Conservation (phyloP, 768 basidiomycete species). For the Mycena floridula region DNA sequence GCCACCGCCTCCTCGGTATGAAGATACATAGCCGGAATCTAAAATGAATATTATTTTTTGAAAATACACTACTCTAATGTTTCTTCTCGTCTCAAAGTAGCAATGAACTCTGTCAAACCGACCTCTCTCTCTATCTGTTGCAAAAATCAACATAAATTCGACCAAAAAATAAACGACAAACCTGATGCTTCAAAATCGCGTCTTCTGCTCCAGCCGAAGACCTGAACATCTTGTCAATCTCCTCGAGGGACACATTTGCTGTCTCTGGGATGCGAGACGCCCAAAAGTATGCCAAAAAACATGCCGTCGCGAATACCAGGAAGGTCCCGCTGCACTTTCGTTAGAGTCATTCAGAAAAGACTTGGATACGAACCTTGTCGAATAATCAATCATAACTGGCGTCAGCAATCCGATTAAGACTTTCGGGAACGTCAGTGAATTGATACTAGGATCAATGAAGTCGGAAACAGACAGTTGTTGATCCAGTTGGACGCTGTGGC, state of each 20-base stretch:
- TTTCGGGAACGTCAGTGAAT: constrained; percentile 16
- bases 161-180: too few relatives aligned
- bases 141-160: too few relatives aligned
- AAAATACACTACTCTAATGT: too few relatives aligned
- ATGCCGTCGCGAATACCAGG: constrained; percentile 56
- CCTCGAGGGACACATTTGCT: constrained; percentile 68
- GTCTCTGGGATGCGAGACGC: constrained; percentile 74
- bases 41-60: too few relatives aligned
- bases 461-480: constrained; percentile 58
- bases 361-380: too few relatives aligned
- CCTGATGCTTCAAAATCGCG: too few relatives aligned
- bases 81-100: too few relatives aligned
- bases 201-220: constrained; percentile 56
- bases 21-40: too few relatives aligned
- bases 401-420: constrained; percentile 74
- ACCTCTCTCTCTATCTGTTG: too few relatives aligned
- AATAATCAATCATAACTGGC: constrained; percentile 55
- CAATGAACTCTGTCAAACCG: too few relatives aligned
- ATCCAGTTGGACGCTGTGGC: constrained; percentile 85
- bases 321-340: too few relatives aligned
- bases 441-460: background rate
- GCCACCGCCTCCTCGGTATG: too few relatives aligned
- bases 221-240: constrained; percentile 65
- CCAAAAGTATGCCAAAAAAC: constrained; percentile 67
- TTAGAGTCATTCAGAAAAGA: constrained; percentile 18